Percentiles rank a stretch among this genome's conserved stretches.
Conservation (phyloP, 2,329 filamentous ascomycete species). For the Colletotrichum graminicola region DNA sequence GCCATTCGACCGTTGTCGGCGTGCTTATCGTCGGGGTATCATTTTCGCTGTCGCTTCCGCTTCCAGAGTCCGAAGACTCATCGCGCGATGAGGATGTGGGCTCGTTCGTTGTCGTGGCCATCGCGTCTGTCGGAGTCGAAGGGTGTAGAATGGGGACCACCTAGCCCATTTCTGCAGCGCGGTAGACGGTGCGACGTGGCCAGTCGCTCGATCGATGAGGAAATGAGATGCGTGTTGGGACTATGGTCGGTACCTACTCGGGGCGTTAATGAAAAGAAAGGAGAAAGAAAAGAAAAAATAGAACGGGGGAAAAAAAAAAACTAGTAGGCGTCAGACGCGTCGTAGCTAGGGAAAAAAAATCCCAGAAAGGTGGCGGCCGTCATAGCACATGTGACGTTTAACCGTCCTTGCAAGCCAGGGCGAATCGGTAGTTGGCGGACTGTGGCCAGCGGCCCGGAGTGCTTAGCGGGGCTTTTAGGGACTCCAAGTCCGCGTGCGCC, state of each 20-base stretch:
- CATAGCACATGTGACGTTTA: conserved; percentile 35
- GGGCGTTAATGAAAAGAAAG: not conserved
- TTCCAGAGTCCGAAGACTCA: conserved; percentile 43
- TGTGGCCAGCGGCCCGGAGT: not conserved
- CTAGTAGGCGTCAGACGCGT: conserved; percentile 26
- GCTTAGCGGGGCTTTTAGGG: conserved; percentile 12
- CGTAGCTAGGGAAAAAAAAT: conserved; percentile 18
- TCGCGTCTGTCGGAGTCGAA: conserved; percentile 29
- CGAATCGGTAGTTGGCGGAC: conserved; percentile 15
- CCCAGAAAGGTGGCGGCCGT: conserved; percentile 31
- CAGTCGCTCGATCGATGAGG: conserved; percentile 13
- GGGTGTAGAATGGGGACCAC: not conserved
- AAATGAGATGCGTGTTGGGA: conserved; percentile 1
- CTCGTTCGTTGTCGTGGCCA: conserved; percentile 35
- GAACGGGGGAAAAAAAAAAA: too few species aligned
- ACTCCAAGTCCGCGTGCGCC: conserved; percentile 2
- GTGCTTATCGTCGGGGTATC: conserved; percentile 48
- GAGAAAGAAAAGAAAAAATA: not conserved
- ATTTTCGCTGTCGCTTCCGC: conserved; percentile 52
- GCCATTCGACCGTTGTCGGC: conserved; percentile 68
- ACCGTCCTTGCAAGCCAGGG: conserved; percentile 11
- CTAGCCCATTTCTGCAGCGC: conserved; percentile 33
- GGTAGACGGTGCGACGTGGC: conserved; percentile 3
- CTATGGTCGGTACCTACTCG: not conserved
- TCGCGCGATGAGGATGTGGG: conserved; percentile 33